phyloP scores from a whole-genome alignment of 805 yeast genomes.

The Lachancea quebecensis region DNA sequence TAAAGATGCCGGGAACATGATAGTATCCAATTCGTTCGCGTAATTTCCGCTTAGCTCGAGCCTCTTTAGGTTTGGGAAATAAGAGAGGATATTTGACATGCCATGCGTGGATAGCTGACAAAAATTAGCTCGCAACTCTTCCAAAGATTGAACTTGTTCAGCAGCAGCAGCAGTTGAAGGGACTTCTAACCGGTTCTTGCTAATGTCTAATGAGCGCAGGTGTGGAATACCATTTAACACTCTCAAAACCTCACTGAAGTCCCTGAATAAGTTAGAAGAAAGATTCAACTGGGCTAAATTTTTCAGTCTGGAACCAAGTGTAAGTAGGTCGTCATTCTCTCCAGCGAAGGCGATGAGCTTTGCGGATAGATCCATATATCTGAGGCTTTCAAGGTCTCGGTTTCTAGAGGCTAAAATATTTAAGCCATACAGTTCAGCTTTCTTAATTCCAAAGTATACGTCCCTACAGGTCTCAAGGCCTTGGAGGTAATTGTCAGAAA shows the following conservation, averaged over 20 bases:
- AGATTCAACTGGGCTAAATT: constrained; percentile 42
- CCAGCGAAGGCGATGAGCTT: background rate
- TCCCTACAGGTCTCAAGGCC: constrained; percentile 38
- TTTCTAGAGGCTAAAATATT: constrained; percentile 46
- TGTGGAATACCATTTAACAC: constrained; percentile 34
- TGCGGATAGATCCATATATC: constrained; percentile 13
- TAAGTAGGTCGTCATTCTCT: background rate
- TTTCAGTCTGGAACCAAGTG: constrained; percentile 13
- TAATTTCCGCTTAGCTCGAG: constrained; percentile 26
- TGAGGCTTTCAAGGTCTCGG: constrained; percentile 39
- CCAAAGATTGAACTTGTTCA: constrained; percentile 6
- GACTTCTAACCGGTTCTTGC: constrained; percentile 42
- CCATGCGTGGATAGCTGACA: constrained; percentile 10
- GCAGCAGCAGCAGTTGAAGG: constrained; percentile 5
- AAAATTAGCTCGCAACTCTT: constrained; percentile 23
- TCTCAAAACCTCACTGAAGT: constrained; percentile 34
- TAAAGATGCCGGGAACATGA: constrained; percentile 10
- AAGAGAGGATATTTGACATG: constrained; percentile 9
- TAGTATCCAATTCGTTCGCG: constrained; percentile 5
- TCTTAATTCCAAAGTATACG: constrained; percentile 48
- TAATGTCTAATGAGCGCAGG: constrained; percentile 41
- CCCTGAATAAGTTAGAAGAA: constrained; percentile 48
- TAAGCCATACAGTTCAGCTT: constrained; percentile 59
- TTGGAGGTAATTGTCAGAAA: constrained; percentile 20
- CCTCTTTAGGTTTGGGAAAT: constrained; percentile 35